Evolutionary conservation across 2,329 filamentous ascomycete genomes (phyloP).

Genomic region (Zelopaecilomyces penicillatus): DNA sequence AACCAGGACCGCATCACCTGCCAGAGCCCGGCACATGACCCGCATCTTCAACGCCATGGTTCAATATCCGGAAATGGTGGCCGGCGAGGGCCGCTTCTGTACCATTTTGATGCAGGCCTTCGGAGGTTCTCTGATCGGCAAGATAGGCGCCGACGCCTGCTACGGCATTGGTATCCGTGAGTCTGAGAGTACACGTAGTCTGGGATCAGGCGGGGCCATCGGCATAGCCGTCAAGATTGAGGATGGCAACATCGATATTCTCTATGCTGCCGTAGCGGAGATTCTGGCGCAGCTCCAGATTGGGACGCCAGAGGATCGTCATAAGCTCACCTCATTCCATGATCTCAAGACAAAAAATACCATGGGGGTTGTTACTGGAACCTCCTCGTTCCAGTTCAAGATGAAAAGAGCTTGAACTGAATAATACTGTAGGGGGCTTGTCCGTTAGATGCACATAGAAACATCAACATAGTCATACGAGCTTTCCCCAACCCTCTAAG

Average conservation of each 20-base stretch:
- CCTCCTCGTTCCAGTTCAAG: neutral
- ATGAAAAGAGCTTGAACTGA: neutral
- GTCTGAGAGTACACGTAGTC: constrained; percentile 24
- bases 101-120: constrained; percentile 35
- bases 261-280: constrained; percentile 36
- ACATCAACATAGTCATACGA: too few species aligned
- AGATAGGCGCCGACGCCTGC: constrained; percentile 40
- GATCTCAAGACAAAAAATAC: constrained; percentile 28
- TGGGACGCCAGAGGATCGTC: constrained; percentile 21
- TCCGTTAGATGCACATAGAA: too few species aligned
- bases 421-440: too few species aligned
- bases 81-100: constrained; percentile 37
- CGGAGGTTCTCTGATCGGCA: constrained; percentile 31
- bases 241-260: constrained; percentile 34
- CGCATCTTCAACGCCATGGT: constrained; percentile 35
- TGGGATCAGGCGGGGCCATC: constrained; percentile 29
- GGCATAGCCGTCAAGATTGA: constrained; percentile 41
- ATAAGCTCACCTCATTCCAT: constrained; percentile 24
- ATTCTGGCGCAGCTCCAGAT: constrained; percentile 35
- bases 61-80: constrained; percentile 33
- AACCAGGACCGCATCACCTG: neutral
- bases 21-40: constrained; percentile 17
- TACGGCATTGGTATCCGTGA: constrained; percentile 36
- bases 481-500: too few species aligned
- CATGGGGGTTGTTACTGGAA: constrained; percentile 27